These are phyloP conservation scores for Crithidia expoeki DNA, from an alignment of 208 protist genomes.

Conservation along the genomic window DNA sequence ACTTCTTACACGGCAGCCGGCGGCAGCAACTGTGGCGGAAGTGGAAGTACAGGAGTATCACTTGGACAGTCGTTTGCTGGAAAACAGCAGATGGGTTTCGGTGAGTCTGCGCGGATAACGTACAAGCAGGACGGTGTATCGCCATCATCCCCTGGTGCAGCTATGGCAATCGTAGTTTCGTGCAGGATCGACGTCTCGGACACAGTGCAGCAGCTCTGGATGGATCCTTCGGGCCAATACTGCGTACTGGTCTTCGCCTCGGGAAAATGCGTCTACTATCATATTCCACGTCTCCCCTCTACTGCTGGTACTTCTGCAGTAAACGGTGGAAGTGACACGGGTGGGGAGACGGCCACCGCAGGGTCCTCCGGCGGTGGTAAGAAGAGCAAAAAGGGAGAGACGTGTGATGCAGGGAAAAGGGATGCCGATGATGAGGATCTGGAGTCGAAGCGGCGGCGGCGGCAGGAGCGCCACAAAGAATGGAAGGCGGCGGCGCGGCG, in stretches of 20 bases:
- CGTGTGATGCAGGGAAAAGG: conserved; percentile 5
- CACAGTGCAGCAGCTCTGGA: conserved; percentile 38
- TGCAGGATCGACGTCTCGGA: conserved; percentile 36
- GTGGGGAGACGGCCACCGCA: background rate
- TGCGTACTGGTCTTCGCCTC: conserved; percentile 52
- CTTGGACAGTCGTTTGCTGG: background rate
- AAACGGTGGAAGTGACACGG: background rate
- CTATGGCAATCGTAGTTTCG: background rate
- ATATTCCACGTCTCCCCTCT: conserved; percentile 35
- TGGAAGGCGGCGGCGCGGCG: conserved; percentile 19
- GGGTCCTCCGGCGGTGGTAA: background rate
- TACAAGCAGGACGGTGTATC: background rate
- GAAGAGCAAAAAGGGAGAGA: background rate
- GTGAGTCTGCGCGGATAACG: background rate
- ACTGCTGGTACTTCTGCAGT: background rate
- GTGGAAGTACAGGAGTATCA: background rate
- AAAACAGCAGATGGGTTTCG: background rate
- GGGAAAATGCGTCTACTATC: conserved; percentile 44
- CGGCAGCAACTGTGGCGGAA: background rate
- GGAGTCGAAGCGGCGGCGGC: conserved; percentile 7
- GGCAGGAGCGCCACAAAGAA: conserved; percentile 17
- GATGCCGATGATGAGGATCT: background rate
- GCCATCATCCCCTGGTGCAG: too few species aligned
- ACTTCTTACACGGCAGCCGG: conserved; percentile 4
- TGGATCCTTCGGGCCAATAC: conserved; percentile 53